Evolutionary conservation across 176 grass and related monocot genomes (phyloP).

Genomic region (Cenchrus americanus): DNA sequence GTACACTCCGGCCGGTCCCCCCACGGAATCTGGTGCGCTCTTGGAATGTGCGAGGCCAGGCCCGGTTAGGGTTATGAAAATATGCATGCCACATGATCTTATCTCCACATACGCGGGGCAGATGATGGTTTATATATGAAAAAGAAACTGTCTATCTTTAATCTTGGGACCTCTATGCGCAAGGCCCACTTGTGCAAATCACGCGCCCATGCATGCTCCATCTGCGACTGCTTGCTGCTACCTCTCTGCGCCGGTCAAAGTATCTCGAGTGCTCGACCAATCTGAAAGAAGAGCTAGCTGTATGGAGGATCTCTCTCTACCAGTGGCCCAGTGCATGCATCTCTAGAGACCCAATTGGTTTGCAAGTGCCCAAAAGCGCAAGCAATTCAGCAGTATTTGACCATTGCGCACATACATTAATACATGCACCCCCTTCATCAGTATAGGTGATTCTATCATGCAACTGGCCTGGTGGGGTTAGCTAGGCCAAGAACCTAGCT

Average conservation of each 20-base stretch:
- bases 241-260: conserved; percentile 37
- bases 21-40: conserved; percentile 46
- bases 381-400: conserved; percentile 10
- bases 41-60: conserved; percentile 24
- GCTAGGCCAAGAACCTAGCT: neutral
- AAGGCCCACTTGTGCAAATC: conserved; percentile 46
- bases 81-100: conserved; percentile 42
- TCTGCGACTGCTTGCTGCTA: neutral
- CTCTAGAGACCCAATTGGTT: conserved; percentile 26
- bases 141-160: conserved; percentile 29
- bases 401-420: no score
- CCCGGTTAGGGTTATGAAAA: conserved; percentile 50
- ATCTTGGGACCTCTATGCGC: conserved; percentile 30
- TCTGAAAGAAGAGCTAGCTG: conserved; percentile 12
- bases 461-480: neutral
- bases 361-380: conserved; percentile 26
- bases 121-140: neutral
- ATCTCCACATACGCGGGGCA: conserved; percentile 7
- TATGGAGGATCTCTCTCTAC: conserved; percentile 17
- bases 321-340: conserved; percentile 36
- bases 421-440: neutral
- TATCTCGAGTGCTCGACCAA: conserved; percentile 35
- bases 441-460: neutral
- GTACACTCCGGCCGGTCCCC: conserved; percentile 40
- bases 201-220: conserved; percentile 38